Base-by-base conservation (phyloP, 768 basidiomycete genomes). In the Naganishia vaughanmartiniae region DNA sequence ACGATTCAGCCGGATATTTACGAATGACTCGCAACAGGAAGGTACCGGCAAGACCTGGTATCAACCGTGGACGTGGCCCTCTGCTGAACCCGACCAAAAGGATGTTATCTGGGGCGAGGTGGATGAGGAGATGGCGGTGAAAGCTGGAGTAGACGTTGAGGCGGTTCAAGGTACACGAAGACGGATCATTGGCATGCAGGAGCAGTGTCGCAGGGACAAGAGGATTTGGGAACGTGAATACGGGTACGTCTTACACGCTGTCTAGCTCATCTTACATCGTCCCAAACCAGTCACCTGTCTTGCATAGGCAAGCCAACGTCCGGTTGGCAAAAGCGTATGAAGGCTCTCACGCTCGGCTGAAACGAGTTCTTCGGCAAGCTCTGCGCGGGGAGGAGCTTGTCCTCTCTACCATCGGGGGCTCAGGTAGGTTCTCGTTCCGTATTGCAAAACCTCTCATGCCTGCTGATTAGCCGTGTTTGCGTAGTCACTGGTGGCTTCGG, bases 401-500 rank as follows among this genome's bases (percentile, higher is more conserved):
- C 6, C 56, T 79, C 1, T 72, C 74, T 4, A 75, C 75, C 33
- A 73, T 81, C 39, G 80, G 80, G 9, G 80, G 78, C 0, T 78
- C 77, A 71, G 73, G 79, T 78, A 51, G 66, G 78, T 72, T 24
- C 30, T 21, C 17, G 21, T 56, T 48, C 12, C 6, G 12, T 34
- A 56, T 34, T 11, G 10, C 7, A 14, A 14, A 30, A 26, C 30
- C 28, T 1, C 7, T 21, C 30, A 11, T 48, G 26, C 42, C 46
- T 60, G 33, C 45, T 65, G 10, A 19, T 28, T 48, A 57, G 24
- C 67, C 33, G 19, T 33, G 10, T 58, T 15, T 28, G 34, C 12
- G 42, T 65, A 79, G 80, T 81, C 31, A 81, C 80, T 15, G 71
- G 70, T 39, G 80, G 80, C 1, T 78, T 79, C 69, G 74, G 75